These are phyloP conservation scores for Erysimum cheiranthoides DNA, from an alignment of 345 rosid genomes.

Conservation along the genomic window DNA sequence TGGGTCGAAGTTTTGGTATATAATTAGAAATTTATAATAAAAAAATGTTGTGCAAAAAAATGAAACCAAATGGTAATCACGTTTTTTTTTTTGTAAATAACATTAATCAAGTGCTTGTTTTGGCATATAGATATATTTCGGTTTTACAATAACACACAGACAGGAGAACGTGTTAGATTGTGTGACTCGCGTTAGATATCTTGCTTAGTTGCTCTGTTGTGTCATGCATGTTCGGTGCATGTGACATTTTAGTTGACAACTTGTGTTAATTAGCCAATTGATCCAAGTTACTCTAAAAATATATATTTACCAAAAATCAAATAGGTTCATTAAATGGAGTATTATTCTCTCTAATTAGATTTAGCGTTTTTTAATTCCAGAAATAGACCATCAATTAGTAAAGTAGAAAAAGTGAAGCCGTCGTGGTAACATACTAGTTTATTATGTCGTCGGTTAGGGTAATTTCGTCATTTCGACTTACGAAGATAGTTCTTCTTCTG, in stretches of 20 bases:
- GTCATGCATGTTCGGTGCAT: slow-evolving; percentile 33
- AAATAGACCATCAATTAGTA: background rate
- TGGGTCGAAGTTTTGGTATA: background rate
- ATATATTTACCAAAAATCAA: background rate
- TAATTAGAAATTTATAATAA: background rate
- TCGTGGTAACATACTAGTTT: slow-evolving; percentile 19
- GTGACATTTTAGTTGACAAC: slow-evolving; percentile 20
- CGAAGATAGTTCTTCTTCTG: slow-evolving; percentile 13
- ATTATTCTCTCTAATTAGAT: background rate
- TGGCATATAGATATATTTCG: background rate
- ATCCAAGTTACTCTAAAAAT: background rate
- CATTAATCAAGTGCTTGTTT: background rate
- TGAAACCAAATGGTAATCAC: background rate
- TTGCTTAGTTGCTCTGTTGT: slow-evolving; percentile 17
- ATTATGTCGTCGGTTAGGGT: slow-evolving; percentile 29
- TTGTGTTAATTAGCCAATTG: background rate
- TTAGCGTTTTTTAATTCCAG: background rate
- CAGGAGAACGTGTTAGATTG: slow-evolving; percentile 41
- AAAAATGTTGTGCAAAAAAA: background rate
- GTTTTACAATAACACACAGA: background rate
- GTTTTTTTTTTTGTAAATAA: background rate
- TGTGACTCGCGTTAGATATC: slow-evolving; percentile 26
- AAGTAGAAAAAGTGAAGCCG: slow-evolving; percentile 11
- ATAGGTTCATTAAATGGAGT: background rate
- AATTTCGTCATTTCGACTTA: background rate